Evolutionary conservation across 495 filamentous ascomycete genomes (phyloP), one percentile per base, ranked within the genome.

Genomic region (Neurospora terricola): DNA sequence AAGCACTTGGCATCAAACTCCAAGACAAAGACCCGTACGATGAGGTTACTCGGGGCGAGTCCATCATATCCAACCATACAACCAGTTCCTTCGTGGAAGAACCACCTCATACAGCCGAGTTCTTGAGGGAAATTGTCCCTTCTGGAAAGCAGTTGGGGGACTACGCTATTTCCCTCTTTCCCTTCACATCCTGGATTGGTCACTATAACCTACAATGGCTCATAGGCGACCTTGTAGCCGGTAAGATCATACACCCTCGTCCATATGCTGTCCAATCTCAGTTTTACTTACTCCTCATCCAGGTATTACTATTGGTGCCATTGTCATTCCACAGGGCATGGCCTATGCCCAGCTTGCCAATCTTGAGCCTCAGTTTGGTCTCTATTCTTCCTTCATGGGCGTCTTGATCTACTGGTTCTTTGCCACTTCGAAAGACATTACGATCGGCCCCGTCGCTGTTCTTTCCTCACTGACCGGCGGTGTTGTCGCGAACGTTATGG

Each of bases 351-450:
- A 91, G 75, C 84, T 99, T 48, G 96, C 96, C 9, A 84, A 89
- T 54, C 86, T 99, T 27, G 84, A 86, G 0, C 88, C 91, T 4
- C 86, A 99, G 78, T 99, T 88, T 78, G 96, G 96, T 70, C 84
- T 99, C 0, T 99, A 99, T 80, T 96, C 95, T 1, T 98, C 95
- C 0, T 99, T 99, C 77, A 97, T 98, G 91, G 96, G 96, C 36
- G 95, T 98, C 5, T 79, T 98, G 73, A 81, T 97, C 69, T 99
- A 99, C 76, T 98, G 96, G 96, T 96, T 98, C 81, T 98, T 99
- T 77, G 96, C 96, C 2, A 99, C 96, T 2, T 98, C 96, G 0
- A 99, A 99, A 79, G 96, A 99, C 82, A 98, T 99, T 78, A 98
- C 96, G 9, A 98, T 99, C 70, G 96, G 96, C n/a, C 96, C 96